Conservation (phyloP, 108 stramenopile genomes). For the Pseudonitzschia multistriata region DNA sequence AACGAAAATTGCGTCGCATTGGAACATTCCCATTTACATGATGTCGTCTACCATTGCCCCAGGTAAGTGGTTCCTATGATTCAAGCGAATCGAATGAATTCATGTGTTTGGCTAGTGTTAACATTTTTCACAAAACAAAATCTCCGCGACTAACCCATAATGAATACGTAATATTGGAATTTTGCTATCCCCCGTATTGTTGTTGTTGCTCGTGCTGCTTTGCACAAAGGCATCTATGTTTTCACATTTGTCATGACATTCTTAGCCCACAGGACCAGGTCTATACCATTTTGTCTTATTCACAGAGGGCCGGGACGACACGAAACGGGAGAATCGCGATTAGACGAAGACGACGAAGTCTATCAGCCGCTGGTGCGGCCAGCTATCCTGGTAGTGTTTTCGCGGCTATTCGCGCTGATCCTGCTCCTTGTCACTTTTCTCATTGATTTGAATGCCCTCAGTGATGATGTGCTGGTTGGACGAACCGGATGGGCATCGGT, state of each 20-base stretch:
- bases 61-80: background rate
- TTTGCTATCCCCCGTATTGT: background rate
- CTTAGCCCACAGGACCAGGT: constrained; percentile 32
- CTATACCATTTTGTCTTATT: constrained; percentile 39
- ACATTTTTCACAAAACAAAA: background rate
- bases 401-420: constrained; percentile 24
- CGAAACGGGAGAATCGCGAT: background rate
- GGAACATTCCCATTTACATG: constrained; percentile 37
- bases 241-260: constrained; percentile 36
- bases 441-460: constrained; percentile 34
- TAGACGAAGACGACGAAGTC: constrained; percentile 26
- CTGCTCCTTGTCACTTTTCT: constrained; percentile 18
- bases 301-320: constrained; percentile 25
- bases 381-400: constrained; percentile 28
- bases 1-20: constrained; percentile 14
- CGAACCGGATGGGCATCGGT: constrained; percentile 33
- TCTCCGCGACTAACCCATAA: background rate
- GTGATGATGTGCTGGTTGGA: constrained; percentile 20
- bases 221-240: constrained; percentile 21
- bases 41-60: constrained; percentile 27
- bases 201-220: background rate
- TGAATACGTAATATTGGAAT: background rate
- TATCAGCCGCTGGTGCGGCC: constrained; percentile 34
- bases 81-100: background rate
- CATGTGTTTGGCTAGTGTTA: background rate